Base-by-base conservation (phyloP, 305 asterid genomes). In the Fraxinus sp. region DNA sequence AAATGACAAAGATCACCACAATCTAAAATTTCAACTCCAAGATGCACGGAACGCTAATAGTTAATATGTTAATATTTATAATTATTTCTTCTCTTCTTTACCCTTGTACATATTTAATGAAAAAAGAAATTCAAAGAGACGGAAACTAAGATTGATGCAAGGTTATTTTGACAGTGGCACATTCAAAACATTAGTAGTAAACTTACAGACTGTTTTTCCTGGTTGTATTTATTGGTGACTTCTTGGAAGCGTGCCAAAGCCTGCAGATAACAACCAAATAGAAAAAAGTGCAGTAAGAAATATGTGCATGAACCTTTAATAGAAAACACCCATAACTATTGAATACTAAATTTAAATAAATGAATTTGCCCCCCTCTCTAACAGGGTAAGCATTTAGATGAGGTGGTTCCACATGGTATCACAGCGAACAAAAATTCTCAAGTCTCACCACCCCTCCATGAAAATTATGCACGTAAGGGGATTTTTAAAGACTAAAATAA, bases 161-260 rank as follows among this genome's bases (percentile, higher is more conserved):
- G 39, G 79, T 59, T 71, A 84, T 59, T 78, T 78, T 39, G 55
- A 74, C 37, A 75, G 66, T 7, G 71, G 46, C 5, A 49, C 30
- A 75, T 4, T 44, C 70, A 68, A 83, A 81, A 82, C 46, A 73
- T 66, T 32, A 57, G 76, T 70, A 59, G 85, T 78, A 84, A 86
- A 91, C 99, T 91, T 90, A 96, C 99, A 74, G 97, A 80, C 85
- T 90, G 96, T 87, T 96, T 96, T 86, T 96, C 99, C 88, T 90
- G 97, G 84, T 83, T 91, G 82, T 96, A 96, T 92, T 97, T 89
- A 79, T 91, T 91, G 79, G 98, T 94, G 79, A 91, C 99, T 90
- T 96, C 99, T 90, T 96, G 98, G 81, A 90, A 96, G 82, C 95
- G 91, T 37, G 98, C 97, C 92, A 94, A 85, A 84, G 99, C 98